These are phyloP conservation scores for Dentiscutata heterogama DNA, from an alignment of 371 early-diverging fungal species.

Conservation along the genomic window DNA sequence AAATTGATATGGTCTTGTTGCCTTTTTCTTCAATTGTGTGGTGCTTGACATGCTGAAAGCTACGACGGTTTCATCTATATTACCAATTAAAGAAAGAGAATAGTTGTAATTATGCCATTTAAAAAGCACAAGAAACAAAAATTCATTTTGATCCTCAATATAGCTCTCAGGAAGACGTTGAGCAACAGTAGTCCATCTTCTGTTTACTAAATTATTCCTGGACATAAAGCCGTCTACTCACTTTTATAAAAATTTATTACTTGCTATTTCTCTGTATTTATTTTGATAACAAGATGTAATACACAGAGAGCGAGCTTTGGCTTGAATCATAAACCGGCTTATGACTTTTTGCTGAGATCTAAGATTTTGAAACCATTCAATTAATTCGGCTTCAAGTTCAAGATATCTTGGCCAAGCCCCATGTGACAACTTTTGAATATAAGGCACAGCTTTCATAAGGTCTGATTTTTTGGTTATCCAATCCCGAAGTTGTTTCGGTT, in stretches of 20 bases:
- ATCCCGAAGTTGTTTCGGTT: constrained; percentile 23
- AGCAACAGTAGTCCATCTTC: not conserved
- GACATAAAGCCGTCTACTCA: not conserved
- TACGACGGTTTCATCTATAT: not conserved
- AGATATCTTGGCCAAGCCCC: not conserved
- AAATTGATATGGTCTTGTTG: not conserved
- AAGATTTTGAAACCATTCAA: not conserved
- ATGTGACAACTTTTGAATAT: not conserved
- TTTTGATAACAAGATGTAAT: not conserved
- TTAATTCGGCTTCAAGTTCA: not conserved
- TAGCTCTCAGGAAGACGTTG: not conserved
- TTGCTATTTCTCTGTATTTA: not conserved
- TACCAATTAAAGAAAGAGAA: not conserved
- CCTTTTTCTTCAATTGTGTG: not conserved
- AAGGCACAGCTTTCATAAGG: not conserved
- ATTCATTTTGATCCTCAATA: not conserved
- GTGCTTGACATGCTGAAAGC: not conserved
- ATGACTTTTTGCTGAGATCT: not conserved
- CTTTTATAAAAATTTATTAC: not conserved
- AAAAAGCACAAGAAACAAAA: not conserved
- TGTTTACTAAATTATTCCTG: not conserved
- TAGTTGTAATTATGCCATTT: not conserved
- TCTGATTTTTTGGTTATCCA: not conserved
- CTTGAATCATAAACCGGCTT: not conserved
- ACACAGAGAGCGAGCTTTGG: not conserved